Evolutionary conservation across 495 filamentous ascomycete genomes (phyloP).

Genomic region (Tuber indicum): DNA sequence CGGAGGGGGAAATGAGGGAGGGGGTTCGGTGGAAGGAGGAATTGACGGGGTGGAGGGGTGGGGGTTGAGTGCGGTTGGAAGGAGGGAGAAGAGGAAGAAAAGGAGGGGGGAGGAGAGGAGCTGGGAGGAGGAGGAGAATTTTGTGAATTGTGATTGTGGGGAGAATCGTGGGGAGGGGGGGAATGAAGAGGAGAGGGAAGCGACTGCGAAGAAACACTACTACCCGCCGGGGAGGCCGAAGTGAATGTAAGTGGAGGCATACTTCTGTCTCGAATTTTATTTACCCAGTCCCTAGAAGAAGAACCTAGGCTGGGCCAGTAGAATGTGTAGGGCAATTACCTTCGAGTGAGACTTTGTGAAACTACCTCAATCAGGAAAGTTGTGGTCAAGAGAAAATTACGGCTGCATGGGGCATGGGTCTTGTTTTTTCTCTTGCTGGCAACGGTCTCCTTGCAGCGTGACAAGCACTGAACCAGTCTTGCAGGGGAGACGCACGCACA

Average conservation of each 20-base stretch:
- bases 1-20: not conserved
- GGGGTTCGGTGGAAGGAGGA: constrained; percentile 4
- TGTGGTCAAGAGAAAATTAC: not conserved
- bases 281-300: not conserved
- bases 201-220: not conserved
- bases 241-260: not conserved
- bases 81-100: not conserved
- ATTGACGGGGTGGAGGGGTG: not conserved
- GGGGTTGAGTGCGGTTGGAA: not conserved
- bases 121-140: not conserved
- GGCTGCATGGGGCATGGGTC: not conserved
- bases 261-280: not conserved
- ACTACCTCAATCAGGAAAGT: not conserved
- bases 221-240: not conserved
- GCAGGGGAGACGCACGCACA: no score
- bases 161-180: not conserved
- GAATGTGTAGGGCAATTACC: not conserved
- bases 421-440: no score
- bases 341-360: not conserved
- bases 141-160: not conserved
- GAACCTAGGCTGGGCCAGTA: not conserved
- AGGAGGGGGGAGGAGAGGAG: no score
- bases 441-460: not conserved
- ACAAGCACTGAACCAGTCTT: not conserved
- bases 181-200: not conserved